These are phyloP conservation scores for Mercurialis annua DNA, from an alignment of 345 rosid species.

Conservation along the genomic window DNA sequence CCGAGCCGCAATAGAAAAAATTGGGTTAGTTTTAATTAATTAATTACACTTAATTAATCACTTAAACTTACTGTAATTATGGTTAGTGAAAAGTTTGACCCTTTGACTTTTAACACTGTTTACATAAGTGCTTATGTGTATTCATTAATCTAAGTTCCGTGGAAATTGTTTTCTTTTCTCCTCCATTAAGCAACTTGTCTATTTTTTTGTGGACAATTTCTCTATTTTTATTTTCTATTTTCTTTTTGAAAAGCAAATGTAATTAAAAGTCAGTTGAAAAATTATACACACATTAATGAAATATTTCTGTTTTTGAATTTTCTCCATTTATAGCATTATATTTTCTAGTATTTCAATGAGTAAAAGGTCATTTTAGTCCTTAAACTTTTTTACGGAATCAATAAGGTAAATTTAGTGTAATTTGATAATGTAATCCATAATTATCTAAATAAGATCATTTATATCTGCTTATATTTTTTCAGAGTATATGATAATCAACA, in stretches of 20 bases:
- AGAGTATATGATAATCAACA: too few species aligned
- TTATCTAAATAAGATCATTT: too few species aligned
- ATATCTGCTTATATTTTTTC: too few species aligned
- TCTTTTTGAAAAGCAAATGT: not conserved
- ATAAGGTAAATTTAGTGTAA: too few species aligned
- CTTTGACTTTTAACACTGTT: slow-evolving; percentile 35
- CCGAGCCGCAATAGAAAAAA: slow-evolving; percentile 43
- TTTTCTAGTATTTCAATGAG: too few species aligned
- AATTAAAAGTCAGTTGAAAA: too few species aligned
- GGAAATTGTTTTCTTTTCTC: slow-evolving; percentile 13
- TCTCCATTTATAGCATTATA: too few species aligned
- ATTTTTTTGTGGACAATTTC: slow-evolving; percentile 1
- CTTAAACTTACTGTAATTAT: slow-evolving; percentile 30
- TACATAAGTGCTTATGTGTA: not conserved
- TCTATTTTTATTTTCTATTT: not conserved
- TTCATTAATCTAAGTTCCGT: slow-evolving; percentile 2
- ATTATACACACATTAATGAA: too few species aligned
- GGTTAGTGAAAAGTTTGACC: slow-evolving; percentile 37
- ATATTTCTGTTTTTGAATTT: too few species aligned
- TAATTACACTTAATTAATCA: slow-evolving; percentile 22
- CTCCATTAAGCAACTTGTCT: slow-evolving; percentile 7
- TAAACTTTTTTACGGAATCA: too few species aligned
- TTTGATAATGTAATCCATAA: too few species aligned
- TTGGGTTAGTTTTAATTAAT: slow-evolving; percentile 13
- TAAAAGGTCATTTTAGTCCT: too few species aligned